These are phyloP conservation scores for Sporopachydermia cereana DNA, from an alignment of 1,139 yeast species.

Conservation along the genomic window DNA sequence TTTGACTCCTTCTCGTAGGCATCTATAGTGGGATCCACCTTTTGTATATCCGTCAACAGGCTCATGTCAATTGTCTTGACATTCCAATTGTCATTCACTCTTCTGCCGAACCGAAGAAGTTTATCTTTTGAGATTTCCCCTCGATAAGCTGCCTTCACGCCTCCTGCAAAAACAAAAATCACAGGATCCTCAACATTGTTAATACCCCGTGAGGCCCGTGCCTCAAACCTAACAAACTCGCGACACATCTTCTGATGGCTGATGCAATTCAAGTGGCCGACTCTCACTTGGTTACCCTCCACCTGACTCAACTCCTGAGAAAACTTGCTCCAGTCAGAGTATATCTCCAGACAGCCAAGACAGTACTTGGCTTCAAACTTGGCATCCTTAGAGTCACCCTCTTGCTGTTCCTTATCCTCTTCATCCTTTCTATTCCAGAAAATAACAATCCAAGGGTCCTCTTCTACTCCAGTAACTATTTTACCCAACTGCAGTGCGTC, in stretches of 20 bases:
- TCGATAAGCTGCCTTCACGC: background rate
- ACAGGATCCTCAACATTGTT: background rate
- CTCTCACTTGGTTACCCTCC: background rate
- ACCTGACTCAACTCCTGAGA: background rate
- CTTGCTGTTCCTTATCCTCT: background rate
- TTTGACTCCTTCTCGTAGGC: background rate
- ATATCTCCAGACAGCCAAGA: constrained; percentile 2
- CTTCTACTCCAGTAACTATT: background rate
- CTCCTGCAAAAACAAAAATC: background rate
- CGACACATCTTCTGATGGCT: constrained; percentile 1
- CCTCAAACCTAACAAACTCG: background rate
- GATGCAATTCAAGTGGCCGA: constrained; percentile 2
- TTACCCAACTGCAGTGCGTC: background rate
- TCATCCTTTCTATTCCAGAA: background rate
- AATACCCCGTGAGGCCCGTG: background rate
- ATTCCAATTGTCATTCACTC: background rate
- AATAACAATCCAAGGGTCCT: constrained; percentile 2
- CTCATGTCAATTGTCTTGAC: background rate
- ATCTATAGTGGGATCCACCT: background rate
- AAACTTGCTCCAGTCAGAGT: background rate
- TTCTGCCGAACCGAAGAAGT: background rate
- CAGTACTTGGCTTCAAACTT: constrained; percentile 5
- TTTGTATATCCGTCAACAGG: background rate
- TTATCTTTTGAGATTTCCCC: background rate
- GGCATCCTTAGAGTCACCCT: background rate